A percentile compares a stretch with the other conserved stretches of the same genome.
Conservation (phyloP, 2,329 filamentous ascomycete species). For the Colletotrichum shisoi region DNA sequence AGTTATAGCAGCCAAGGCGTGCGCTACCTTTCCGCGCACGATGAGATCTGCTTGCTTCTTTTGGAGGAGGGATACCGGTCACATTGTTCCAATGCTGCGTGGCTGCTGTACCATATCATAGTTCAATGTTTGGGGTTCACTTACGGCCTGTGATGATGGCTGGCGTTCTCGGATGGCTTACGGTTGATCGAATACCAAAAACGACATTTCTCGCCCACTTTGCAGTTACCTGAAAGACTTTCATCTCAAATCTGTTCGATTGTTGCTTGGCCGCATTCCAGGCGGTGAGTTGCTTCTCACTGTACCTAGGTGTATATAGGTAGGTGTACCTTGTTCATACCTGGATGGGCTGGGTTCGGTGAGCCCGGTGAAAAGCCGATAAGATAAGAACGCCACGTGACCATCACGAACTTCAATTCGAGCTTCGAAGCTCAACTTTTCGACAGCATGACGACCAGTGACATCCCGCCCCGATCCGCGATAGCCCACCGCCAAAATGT, state of each 20-base stretch:
- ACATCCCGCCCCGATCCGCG: conserved; percentile 9
- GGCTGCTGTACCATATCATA: conserved; percentile 32
- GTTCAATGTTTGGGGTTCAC: conserved; percentile 27
- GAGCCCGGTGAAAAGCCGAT: conserved; percentile 6
- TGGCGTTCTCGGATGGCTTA: conserved; percentile 31
- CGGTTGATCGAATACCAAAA: conserved; percentile 35
- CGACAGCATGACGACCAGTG: conserved; percentile 9
- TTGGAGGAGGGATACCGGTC: neutral
- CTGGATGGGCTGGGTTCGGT: neutral
- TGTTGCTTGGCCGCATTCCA: neutral
- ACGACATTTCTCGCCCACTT: conserved; percentile 5
- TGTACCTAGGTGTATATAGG: no score
- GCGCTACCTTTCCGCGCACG: conserved; percentile 5
- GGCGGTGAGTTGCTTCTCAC: neutral
- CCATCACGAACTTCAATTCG: conserved; percentile 6
- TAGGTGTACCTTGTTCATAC: neutral
- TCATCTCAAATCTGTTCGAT: neutral
- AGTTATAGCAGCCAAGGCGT: conserved; percentile 58
- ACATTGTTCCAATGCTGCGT: neutral
- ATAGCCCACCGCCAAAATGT: conserved; percentile 62
- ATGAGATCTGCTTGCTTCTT: conserved; percentile 9
- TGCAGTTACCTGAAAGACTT: no score
- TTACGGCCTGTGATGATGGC: conserved; percentile 28
- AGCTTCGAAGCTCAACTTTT: conserved; percentile 23
- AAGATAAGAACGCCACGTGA: conserved; percentile 24